Base-by-base conservation (phyloP, 1,284 basidiomycete genomes). In the Mycosarcoma mackinlayi region DNA sequence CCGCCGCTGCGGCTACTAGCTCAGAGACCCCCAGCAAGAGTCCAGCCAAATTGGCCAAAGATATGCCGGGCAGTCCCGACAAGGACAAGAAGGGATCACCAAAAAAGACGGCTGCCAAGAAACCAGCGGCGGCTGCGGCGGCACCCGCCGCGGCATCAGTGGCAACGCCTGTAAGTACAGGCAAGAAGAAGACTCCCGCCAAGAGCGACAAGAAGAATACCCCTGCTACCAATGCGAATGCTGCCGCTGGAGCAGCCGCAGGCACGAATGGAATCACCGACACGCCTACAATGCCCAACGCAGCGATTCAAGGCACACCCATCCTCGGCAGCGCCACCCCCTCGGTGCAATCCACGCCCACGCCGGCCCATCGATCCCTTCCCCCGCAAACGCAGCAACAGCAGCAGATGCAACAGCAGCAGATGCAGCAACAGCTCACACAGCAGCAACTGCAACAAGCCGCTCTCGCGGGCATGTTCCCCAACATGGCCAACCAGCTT, bases 21-120 rank as follows among this genome's bases (percentile, higher is more conserved):
- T n/a, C 65, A 21, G 57, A 48, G 25, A 37, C 30, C 33, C 51
- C 37, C n/a, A 44, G 46, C 53, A 61, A 59, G 42, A 54, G 49
- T 46, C 53, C 55, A 25, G 53, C 55, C 14, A 63, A 71, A 46
- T 49, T 30, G 21, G 55, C 28, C 30, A 48, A 31, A 28, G 62
- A 66, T 21, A 40, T 63, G 31, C 52, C 54, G 10, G 48, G 51
- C 40, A 63, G 63, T 45, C 58, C 63, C 4, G 64, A 67, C 18
- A 72, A 72, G 41, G 64, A 63, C 37, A 68, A 67, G 57, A 72
- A 67, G 27, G 27, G 21, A 11, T 54, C 64, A 16, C 61, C 69
- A 8, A 71, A 71, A 41, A 71, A 71, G 63, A 57, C 63, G 11
- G 58, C 63, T 18, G 63, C 41, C 19, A 72, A 72, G 50, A 72